A percentile compares a stretch with the other conserved stretches of the same genome.
phyloP scores from a whole-genome alignment of 805 yeast species.

The Teunomyces tritomae region DNA sequence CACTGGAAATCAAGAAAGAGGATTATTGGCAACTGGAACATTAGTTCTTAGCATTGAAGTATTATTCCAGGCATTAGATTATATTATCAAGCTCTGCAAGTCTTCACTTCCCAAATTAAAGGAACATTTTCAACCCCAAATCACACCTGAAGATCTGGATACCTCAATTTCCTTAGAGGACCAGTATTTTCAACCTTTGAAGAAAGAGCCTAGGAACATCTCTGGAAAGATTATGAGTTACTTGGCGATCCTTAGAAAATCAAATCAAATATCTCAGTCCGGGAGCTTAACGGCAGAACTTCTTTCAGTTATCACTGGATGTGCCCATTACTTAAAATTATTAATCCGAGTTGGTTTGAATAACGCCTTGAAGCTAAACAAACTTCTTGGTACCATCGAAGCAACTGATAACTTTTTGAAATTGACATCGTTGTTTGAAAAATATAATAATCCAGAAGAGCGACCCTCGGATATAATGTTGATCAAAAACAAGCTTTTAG shows the following conservation, averaged over 20 bases:
- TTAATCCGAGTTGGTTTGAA: slow-evolving; percentile 77
- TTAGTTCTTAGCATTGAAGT: slow-evolving; percentile 73
- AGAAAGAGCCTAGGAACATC: slow-evolving; percentile 75
- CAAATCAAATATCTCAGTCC: slow-evolving; percentile 34
- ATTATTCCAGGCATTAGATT: slow-evolving; percentile 73
- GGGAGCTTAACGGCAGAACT: slow-evolving; percentile 60
- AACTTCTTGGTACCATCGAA: slow-evolving; percentile 50
- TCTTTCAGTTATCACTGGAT: slow-evolving; percentile 78
- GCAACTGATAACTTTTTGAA: slow-evolving; percentile 64
- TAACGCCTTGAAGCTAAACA: slow-evolving; percentile 69
- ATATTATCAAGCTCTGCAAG: slow-evolving; percentile 8
- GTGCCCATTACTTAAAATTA: slow-evolving; percentile 89
- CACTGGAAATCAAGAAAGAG: slow-evolving; percentile 63
- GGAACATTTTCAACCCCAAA: slow-evolving; percentile 6
- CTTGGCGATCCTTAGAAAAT: slow-evolving; percentile 75
- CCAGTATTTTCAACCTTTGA: slow-evolving; percentile 36
- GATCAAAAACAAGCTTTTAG: slow-evolving; percentile 32
- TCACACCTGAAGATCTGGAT: slow-evolving; percentile 12
- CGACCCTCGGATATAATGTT: slow-evolving; percentile 7
- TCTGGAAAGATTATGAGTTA: slow-evolving; percentile 90
- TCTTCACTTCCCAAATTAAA: slow-evolving; percentile 7
- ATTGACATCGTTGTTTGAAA: slow-evolving; percentile 34
- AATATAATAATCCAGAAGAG: slow-evolving; percentile 11
- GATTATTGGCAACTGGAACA: slow-evolving; percentile 66
- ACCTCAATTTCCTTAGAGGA: slow-evolving; percentile 13